Base-by-base conservation (phyloP, 495 filamentous ascomycete genomes). In the Jackrogersella multiformis region DNA sequence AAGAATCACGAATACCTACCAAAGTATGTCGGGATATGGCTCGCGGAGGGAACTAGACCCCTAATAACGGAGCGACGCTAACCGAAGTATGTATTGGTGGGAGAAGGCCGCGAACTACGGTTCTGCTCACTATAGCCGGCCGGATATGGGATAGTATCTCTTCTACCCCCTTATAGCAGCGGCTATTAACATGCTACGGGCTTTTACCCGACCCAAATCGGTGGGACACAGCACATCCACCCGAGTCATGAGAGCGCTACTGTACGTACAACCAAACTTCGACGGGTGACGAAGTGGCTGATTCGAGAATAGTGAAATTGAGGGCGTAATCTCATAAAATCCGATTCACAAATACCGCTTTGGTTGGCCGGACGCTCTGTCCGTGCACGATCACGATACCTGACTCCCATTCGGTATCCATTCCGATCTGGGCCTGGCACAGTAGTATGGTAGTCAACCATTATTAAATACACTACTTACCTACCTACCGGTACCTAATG, bases 1-100 rank as follows among this genome's bases (percentile, higher is more conserved):
- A 0, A 46, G 32, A 56, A 57, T 65, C 28, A 62, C 2, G 28
- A 4, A 39, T 56, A 70, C 67, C 46, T 56, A 70, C 67, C 67
- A 23, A 59, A 66, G 13, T 39, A 28, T 51, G 52, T 39, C 28
- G 15, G 54, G 38, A 42, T 58, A 49, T 35, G 67, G 67, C 57
- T 66, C 67, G 24, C 15, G n/a, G 28, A 53, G 39, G 23, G 32
- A 24, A 36, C 35, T 57, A 57, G 15, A 34, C 24, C 16, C 36
- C 32, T 34, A 51, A 28, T 45, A 30, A 62, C 38, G 39, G 45
- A 69, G 48, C 66, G 66, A 64, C 35, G 26, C 41, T 64, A 64
- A 16, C 66, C 55, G 60, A 60, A n/a, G 39, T 49, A 38, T 51
- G 39, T 49, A 38, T 51, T 56, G 41, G 54, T 42, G 28, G 41